phyloP scores from a whole-genome alignment of 345 rosid species.

The Cardamine occulta region DNA sequence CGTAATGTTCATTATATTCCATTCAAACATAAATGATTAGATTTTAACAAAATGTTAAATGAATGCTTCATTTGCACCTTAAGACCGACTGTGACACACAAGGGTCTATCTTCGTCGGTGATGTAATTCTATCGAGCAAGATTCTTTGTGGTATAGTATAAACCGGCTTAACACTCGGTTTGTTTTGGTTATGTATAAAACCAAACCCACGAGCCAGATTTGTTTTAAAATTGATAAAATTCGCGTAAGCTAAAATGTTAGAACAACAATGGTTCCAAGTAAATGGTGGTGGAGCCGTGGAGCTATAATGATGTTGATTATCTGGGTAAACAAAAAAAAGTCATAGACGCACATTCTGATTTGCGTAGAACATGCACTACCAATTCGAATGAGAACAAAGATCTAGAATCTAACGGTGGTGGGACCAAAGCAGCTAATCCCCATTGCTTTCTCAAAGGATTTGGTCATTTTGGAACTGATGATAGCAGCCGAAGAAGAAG shows the following conservation, averaged over 20 bases:
- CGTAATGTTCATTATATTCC: background rate
- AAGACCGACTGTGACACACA: background rate
- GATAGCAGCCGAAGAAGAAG: slow-evolving; percentile 33
- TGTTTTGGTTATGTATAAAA: background rate
- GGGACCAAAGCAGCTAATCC: slow-evolving; percentile 57
- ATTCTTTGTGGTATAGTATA: background rate
- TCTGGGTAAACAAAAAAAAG: background rate
- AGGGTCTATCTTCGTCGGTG: background rate
- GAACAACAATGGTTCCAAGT: slow-evolving; percentile 16
- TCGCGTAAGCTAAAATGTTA: background rate
- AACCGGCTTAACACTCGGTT: background rate
- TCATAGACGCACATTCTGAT: slow-evolving; percentile 5
- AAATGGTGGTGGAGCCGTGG: background rate
- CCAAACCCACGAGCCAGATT: background rate
- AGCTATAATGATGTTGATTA: background rate
- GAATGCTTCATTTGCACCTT: background rate
- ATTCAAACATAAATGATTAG: background rate
- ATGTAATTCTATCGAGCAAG: background rate
- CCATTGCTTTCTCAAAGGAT: slow-evolving; percentile 46
- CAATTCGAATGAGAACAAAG: background rate
- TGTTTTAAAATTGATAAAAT: background rate
- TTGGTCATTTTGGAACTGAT: slow-evolving; percentile 16
- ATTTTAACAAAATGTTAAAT: background rate
- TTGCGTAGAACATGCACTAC: background rate
- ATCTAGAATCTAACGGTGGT: slow-evolving; percentile 46